Conservation (phyloP, 352 stramenopile species). For the Vaucheria bursata region DNA sequence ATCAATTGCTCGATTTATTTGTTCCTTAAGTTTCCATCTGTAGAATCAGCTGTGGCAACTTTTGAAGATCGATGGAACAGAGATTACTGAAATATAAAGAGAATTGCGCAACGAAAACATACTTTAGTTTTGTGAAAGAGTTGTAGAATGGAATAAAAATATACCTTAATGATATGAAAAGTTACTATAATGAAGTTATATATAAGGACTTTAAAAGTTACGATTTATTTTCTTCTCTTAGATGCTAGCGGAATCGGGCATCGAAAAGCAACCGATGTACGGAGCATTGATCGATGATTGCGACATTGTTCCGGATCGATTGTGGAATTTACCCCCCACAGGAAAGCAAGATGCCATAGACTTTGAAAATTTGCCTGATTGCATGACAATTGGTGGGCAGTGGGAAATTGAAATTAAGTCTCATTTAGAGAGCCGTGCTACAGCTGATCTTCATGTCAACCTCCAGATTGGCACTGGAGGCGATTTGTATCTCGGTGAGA, state of each 20-base stretch:
- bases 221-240: not conserved
- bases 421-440: not conserved
- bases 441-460: conserved; percentile 3
- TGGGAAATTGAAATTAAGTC: not conserved
- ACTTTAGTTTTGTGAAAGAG: too few species aligned
- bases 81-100: too few species aligned
- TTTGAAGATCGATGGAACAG: too few species aligned
- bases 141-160: too few species aligned
- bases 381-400: not conserved
- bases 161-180: too few species aligned
- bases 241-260: not conserved
- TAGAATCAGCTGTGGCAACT: too few species aligned
- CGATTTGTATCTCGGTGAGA: conserved; percentile 9
- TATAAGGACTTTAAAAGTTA: too few species aligned
- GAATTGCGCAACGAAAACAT: too few species aligned
- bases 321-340: not conserved
- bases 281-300: not conserved
- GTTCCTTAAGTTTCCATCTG: too few species aligned
- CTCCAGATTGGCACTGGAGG: conserved; percentile 6
- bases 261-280: conserved; percentile 1
- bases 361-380: not conserved
- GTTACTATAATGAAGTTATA: too few species aligned
- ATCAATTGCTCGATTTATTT: too few species aligned
- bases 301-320: not conserved
- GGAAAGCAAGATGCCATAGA: not conserved